These are phyloP conservation scores for Psilocybe mexicana DNA, from an alignment of 1,284 basidiomycete species.

Conservation along the genomic window DNA sequence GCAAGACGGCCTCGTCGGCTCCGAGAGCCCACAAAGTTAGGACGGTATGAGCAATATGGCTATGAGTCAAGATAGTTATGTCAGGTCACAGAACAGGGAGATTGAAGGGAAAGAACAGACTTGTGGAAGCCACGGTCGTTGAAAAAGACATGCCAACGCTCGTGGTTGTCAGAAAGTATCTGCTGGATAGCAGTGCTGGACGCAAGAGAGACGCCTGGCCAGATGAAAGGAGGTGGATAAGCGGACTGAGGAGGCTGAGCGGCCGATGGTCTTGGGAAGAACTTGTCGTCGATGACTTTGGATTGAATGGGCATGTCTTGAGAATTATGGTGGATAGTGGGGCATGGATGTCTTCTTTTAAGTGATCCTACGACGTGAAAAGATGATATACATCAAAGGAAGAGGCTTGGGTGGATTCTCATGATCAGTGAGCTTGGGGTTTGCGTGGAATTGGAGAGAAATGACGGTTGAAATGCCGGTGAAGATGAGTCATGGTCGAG, in stretches of 20 bases:
- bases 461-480: not conserved
- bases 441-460: no score
- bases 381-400: no score
- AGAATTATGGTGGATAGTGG: no score
- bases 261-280: not conserved
- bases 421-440: no score
- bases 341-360: no score
- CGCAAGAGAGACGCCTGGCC: slow-evolving; percentile 48
- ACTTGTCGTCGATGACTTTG: not conserved
- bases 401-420: no score
- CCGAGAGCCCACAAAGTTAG: slow-evolving; percentile 54
- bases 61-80: slow-evolving; percentile 20
- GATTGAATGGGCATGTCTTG: not conserved
- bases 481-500: not conserved
- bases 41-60: slow-evolving; percentile 52
- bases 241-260: not conserved
- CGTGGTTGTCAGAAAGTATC: slow-evolving; percentile 57
- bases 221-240: not conserved
- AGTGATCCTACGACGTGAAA: no score
- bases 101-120: slow-evolving; percentile 27
- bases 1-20: slow-evolving; percentile 39
- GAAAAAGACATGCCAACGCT: slow-evolving; percentile 61
- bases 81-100: not conserved
- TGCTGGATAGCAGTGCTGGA: slow-evolving; percentile 45
- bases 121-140: slow-evolving; percentile 63